Percentiles rank a stretch among this genome's conserved stretches.
Conservation (phyloP, 768 basidiomycete species). For the Kwoniella mangroviensis region DNA sequence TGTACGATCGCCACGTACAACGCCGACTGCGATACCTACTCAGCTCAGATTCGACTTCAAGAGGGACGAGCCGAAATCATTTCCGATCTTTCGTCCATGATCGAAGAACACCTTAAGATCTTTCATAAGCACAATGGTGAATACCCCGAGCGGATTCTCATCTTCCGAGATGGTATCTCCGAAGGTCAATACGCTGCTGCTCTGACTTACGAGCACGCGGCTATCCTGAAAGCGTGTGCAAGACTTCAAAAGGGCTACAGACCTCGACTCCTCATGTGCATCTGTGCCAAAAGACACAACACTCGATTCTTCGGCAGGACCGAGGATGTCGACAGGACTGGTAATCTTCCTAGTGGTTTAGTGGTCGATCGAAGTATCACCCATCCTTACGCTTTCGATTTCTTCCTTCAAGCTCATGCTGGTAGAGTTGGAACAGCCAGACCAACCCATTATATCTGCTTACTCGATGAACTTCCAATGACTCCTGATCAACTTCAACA, state of each 20-base stretch:
- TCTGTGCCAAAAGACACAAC: conserved; percentile 55
- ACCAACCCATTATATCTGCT: conserved; percentile 55
- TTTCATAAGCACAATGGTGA: conserved; percentile 47
- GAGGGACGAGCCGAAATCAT: conserved; percentile 55
- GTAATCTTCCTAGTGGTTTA: conserved; percentile 50
- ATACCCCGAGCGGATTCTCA: conserved; percentile 52
- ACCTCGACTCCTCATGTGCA: conserved; percentile 44
- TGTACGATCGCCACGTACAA: conserved; percentile 57
- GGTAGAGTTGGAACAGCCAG: conserved; percentile 56
- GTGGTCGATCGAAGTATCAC: conserved; percentile 52
- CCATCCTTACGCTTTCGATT: conserved; percentile 56
- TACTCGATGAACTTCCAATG: conserved; percentile 49
- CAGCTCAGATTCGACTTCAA: conserved; percentile 53
- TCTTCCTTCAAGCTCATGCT: conserved; percentile 56
- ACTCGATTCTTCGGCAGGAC: conserved; percentile 53
- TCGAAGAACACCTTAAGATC: conserved; percentile 49
- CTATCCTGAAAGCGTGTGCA: conserved; percentile 47
- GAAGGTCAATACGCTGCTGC: conserved; percentile 57
- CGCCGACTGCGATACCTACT: conserved; percentile 45
- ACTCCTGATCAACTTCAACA: conserved; percentile 53
- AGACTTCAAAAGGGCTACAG: conserved; percentile 35
- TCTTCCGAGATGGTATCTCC: conserved; percentile 57
- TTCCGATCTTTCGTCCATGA: conserved; percentile 52
- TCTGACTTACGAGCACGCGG: conserved; percentile 52
- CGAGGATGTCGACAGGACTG: conserved; percentile 43